These are phyloP conservation scores for Rhizophagus prolifer DNA, from an alignment of 192 early-diverging fungal genomes.

Conservation along the genomic window DNA sequence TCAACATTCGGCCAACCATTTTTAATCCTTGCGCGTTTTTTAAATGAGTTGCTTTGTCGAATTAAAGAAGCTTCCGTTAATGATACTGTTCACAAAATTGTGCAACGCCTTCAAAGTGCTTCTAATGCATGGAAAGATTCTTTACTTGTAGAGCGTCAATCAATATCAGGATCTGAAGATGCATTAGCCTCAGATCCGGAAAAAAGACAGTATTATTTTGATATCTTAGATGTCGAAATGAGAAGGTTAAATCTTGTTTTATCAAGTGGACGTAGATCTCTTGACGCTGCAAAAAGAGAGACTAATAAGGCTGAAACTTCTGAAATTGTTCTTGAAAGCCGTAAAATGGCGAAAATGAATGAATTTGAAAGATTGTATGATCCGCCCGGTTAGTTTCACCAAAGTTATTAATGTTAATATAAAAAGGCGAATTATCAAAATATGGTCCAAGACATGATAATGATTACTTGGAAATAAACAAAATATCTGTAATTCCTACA, in stretches of 20 bases:
- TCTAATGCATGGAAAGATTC: not conserved
- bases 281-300: not conserved
- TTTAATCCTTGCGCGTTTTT: constrained; percentile 35
- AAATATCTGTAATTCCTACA: constrained; percentile 57
- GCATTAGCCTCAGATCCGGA: not conserved
- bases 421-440: constrained; percentile 36
- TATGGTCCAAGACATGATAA: constrained; percentile 56
- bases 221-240: constrained; percentile 16
- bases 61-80: constrained; percentile 33
- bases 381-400: not conserved
- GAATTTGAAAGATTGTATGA: not conserved
- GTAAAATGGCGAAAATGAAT: not conserved
- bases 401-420: not conserved
- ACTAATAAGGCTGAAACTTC: not conserved
- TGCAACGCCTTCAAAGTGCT: not conserved
- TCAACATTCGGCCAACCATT: constrained; percentile 26
- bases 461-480: constrained; percentile 42
- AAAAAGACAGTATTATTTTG: constrained; percentile 9
- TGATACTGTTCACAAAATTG: constrained; percentile 8
- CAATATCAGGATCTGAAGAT: constrained; percentile 3
- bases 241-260: constrained; percentile 3
- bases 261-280: not conserved
- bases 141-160: not conserved
- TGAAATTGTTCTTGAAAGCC: not conserved
- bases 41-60: constrained; percentile 43